Percentiles rank a stretch among this genome's conserved stretches.
These are phyloP conservation scores for Orbilia blumenaviensis DNA, from an alignment of 2,329 filamentous ascomycete species.

Conservation along the genomic window DNA sequence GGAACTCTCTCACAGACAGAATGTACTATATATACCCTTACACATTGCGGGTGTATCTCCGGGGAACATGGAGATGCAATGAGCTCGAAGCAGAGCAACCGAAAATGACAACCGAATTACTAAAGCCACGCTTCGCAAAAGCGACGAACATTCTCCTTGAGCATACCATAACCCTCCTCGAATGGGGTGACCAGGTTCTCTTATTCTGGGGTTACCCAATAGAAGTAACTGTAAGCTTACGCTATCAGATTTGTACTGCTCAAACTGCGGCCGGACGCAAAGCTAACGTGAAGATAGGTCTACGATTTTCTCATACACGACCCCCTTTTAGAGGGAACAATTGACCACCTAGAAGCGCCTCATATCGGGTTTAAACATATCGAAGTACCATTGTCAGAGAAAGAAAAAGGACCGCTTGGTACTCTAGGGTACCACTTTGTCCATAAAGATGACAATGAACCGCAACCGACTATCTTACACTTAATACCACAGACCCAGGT, in stretches of 20 bases:
- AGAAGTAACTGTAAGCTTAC: constrained; percentile 12
- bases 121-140: constrained; percentile 23
- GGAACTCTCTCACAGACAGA: background rate
- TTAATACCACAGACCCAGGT: constrained; percentile 27
- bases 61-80: background rate
- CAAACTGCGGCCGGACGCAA: background rate
- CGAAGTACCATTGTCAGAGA: constrained; percentile 21
- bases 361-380: constrained; percentile 16
- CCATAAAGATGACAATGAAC: background rate
- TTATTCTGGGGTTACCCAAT: constrained; percentile 29
- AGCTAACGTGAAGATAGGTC: constrained; percentile 3
- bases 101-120: constrained; percentile 10
- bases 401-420: constrained; percentile 18
- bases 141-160: constrained; percentile 39
- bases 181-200: constrained; percentile 49
- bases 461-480: constrained; percentile 4
- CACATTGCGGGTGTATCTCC: background rate
- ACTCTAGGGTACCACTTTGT: constrained; percentile 36
- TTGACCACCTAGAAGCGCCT: constrained; percentile 14
- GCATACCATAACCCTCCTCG: constrained; percentile 22
- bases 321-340: constrained; percentile 19
- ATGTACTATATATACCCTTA: background rate
- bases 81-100: background rate
- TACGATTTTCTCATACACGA: constrained; percentile 41
- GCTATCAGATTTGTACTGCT: background rate